These are phyloP conservation scores for Trametes cinnabarina DNA, from an alignment of 768 basidiomycete species.

Conservation along the genomic window DNA sequence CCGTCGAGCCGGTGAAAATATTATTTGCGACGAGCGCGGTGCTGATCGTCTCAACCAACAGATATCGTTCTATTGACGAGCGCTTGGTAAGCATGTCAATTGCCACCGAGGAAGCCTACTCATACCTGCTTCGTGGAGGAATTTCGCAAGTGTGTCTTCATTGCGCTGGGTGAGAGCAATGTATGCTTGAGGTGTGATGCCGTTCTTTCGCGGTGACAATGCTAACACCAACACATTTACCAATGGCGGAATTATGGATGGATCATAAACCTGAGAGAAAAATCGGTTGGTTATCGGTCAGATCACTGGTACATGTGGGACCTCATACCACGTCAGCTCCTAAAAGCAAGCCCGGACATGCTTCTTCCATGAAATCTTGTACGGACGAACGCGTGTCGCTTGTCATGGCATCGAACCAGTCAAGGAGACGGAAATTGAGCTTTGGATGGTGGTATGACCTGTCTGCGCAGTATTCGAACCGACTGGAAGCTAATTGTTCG, in stretches of 20 bases:
- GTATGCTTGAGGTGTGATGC: slow-evolving; percentile 24
- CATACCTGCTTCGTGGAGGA: slow-evolving; percentile 32
- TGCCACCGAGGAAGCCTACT: background rate
- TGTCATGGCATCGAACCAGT: slow-evolving; percentile 65
- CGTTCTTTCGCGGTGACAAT: slow-evolving; percentile 19
- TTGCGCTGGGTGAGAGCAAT: slow-evolving; percentile 61
- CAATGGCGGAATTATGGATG: slow-evolving; percentile 55
- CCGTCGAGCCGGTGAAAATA: slow-evolving; percentile 7
- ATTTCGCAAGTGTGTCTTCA: slow-evolving; percentile 46
- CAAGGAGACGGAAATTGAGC: slow-evolving; percentile 47
- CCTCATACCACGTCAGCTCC: slow-evolving; percentile 65
- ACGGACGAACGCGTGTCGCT: slow-evolving; percentile 20
- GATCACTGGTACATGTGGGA: too few species aligned
- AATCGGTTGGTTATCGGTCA: too few species aligned
- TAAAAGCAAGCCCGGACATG: slow-evolving; percentile 56
- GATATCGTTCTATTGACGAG: background rate
- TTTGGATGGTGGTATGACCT: slow-evolving; percentile 48
- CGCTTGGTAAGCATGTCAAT: background rate
- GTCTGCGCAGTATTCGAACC: slow-evolving; percentile 51
- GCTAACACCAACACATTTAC: slow-evolving; percentile 44
- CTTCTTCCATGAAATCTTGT: slow-evolving; percentile 38
- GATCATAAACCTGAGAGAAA: slow-evolving; percentile 82
- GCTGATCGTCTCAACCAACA: background rate
- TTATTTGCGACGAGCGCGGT: background rate
- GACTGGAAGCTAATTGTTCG: too few species aligned